phyloP scores from a whole-genome alignment of 164 flowering plant species.

The Dillenia turbinata region DNA sequence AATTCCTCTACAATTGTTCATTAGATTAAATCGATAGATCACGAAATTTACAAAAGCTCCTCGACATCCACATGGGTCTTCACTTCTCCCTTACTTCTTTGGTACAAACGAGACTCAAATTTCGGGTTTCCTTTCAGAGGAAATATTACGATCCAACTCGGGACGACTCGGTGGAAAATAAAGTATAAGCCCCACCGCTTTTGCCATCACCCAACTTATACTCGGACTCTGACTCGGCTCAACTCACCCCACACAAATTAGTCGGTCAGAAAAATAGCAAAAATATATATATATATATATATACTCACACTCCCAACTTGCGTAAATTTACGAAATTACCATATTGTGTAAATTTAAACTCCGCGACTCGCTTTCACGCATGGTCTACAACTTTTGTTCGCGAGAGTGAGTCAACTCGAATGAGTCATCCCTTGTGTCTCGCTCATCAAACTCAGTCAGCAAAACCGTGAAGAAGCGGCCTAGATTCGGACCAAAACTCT shows the following conservation, averaged over 20 bases:
- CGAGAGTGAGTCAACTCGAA: conserved; percentile 4
- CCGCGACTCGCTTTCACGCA: not conserved
- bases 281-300: conserved; percentile 2
- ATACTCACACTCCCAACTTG: conserved; percentile 1
- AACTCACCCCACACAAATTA: not conserved
- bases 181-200: conserved; percentile 8
- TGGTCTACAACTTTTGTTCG: not conserved
- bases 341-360: not conserved
- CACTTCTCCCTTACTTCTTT: too few relatives aligned
- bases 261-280: not conserved
- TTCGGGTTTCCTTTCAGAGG: too few relatives aligned
- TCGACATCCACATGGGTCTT: too few relatives aligned
- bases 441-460: conserved; percentile 22
- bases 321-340: too few relatives aligned
- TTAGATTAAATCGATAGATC: conserved; percentile 17
- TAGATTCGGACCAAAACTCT: conserved; percentile 60
- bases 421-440: conserved; percentile 2
- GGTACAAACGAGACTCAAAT: too few relatives aligned
- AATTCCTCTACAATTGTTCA: conserved; percentile 2
- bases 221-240: conserved; percentile 25
- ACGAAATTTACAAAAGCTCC: conserved; percentile 25
- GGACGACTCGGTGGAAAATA: conserved; percentile 57
- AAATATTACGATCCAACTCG: conserved; percentile 42
- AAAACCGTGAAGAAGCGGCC: conserved; percentile 50
- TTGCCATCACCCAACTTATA: conserved; percentile 48